These are phyloP conservation scores for Stylonectria norvegica DNA, from an alignment of 2,329 filamentous ascomycete genomes.

Conservation along the genomic window DNA sequence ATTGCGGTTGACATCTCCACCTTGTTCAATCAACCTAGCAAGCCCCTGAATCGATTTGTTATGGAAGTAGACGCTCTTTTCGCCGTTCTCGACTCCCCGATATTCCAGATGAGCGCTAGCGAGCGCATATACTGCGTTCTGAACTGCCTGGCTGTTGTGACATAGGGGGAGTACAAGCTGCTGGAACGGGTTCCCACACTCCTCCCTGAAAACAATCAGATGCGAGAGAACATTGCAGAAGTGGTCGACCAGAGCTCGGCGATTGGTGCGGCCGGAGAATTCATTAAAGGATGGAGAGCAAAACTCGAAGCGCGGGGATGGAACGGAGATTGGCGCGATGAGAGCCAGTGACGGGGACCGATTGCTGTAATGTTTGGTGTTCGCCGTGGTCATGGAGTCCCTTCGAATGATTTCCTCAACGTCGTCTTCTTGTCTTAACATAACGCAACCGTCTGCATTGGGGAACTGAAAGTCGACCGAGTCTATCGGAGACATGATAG, in stretches of 20 bases:
- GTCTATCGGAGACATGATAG: conserved; percentile 31
- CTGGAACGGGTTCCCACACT: conserved; percentile 60
- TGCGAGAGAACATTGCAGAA: conserved; percentile 63
- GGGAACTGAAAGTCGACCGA: conserved; percentile 32
- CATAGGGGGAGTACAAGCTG: conserved; percentile 61
- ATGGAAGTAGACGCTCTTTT: conserved; percentile 58
- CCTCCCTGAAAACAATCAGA: conserved; percentile 62
- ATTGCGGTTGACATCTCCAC: conserved; percentile 48
- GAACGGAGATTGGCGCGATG: conserved; percentile 20
- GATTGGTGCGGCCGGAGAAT: conserved; percentile 52
- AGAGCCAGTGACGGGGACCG: conserved; percentile 25
- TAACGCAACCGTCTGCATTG: conserved; percentile 17
- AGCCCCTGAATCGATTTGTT: conserved; percentile 57
- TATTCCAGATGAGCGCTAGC: conserved; percentile 80
- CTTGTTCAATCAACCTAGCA: conserved; percentile 53
- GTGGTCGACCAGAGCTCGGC: conserved; percentile 56
- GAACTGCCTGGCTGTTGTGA: conserved; percentile 55
- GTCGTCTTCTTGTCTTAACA: conserved; percentile 20
- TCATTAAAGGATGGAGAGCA: conserved; percentile 52
- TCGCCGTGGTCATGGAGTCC: conserved; percentile 14
- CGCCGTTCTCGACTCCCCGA: conserved; percentile 48
- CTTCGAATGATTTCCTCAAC: conserved; percentile 29
- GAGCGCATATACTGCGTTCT: conserved; percentile 81
- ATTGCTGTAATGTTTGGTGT: conserved; percentile 14
- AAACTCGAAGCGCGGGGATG: conserved; percentile 47